Percentiles rank a stretch among this genome's conserved stretches.
These are phyloP conservation scores for Monilinia fructigena DNA, from an alignment of 2,329 filamentous ascomycete genomes.

Conservation along the genomic window DNA sequence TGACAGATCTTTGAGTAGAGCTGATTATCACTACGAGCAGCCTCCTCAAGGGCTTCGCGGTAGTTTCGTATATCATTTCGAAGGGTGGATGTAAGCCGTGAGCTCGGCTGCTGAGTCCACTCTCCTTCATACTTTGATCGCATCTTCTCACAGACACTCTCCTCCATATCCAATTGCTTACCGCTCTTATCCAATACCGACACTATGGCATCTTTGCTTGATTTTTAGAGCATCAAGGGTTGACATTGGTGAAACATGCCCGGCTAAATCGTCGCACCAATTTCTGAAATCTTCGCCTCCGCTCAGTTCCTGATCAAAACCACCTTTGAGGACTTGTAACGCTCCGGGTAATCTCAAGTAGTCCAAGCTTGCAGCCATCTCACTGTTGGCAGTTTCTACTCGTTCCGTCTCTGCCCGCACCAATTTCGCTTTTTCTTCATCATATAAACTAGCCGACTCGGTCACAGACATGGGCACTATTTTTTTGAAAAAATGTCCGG, in stretches of 20 bases:
- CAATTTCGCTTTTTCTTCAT: conserved; percentile 97
- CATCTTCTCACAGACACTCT: conserved; percentile 99
- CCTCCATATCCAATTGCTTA: conserved; percentile 93
- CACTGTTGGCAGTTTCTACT: conserved; percentile 87
- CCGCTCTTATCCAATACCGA: conserved; percentile 72
- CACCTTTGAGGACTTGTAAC: conserved; percentile 87
- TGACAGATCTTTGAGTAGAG: conserved; percentile 80
- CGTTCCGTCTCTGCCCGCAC: conserved; percentile 90
- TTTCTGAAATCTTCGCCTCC: conserved; percentile 88
- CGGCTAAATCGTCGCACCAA: conserved; percentile 92
- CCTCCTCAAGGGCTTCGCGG: conserved; percentile 84
- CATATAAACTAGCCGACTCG: conserved; percentile 93
- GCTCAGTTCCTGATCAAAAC: conserved; percentile 82
- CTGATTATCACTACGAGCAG: conserved; percentile 79
- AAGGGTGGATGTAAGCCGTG: conserved; percentile 81
- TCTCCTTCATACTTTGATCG: conserved; percentile 92
- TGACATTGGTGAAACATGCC: conserved; percentile 73
- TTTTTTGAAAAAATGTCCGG: conserved; percentile 95
- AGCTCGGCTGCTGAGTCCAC: conserved; percentile 97
- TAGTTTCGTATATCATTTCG: conserved; percentile 86
- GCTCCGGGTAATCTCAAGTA: conserved; percentile 88
- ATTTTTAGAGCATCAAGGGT: conserved; percentile 78
- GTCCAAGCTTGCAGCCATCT: conserved; percentile 93
- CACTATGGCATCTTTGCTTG: conserved; percentile 74
- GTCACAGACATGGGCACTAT: conserved; percentile 96